These are phyloP conservation scores for Chalciporus pseudorubinellus DNA, from an alignment of 768 basidiomycete genomes.

Conservation along the genomic window DNA sequence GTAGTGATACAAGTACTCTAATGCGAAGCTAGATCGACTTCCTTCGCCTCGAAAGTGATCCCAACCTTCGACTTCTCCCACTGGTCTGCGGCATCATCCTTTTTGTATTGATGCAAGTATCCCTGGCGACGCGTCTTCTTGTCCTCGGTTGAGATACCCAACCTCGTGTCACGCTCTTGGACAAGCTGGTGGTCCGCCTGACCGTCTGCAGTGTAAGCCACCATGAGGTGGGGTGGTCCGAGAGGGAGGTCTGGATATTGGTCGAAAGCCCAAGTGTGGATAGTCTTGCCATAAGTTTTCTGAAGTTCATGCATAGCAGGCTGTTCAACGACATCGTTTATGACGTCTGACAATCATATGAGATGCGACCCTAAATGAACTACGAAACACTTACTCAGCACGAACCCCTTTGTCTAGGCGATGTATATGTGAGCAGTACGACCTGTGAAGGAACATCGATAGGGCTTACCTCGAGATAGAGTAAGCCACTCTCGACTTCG, in stretches of 20 bases:
- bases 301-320: slow-evolving; percentile 44
- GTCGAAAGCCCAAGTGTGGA: slow-evolving; percentile 41
- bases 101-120: slow-evolving; percentile 41
- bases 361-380: neutral
- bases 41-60: slow-evolving; percentile 32
- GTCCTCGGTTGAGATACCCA: slow-evolving; percentile 32
- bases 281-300: slow-evolving; percentile 46
- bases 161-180: slow-evolving; percentile 31
- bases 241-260: slow-evolving; percentile 40
- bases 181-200: slow-evolving; percentile 34
- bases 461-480: slow-evolving; percentile 30
- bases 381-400: slow-evolving; percentile 20
- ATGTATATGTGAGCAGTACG: neutral
- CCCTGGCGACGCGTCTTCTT: slow-evolving; percentile 35
- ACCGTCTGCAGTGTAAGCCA: slow-evolving; percentile 39
- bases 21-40: slow-evolving; percentile 14
- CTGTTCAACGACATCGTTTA: slow-evolving; percentile 38
- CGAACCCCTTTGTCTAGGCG: slow-evolving; percentile 20
- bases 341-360: slow-evolving; percentile 13
- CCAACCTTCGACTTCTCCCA: slow-evolving; percentile 37
- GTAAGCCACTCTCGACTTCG: slow-evolving; percentile 38
- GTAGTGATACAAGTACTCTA: neutral
- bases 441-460: neutral
- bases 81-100: slow-evolving; percentile 35
- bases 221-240: slow-evolving; percentile 48